Base-by-base conservation (phyloP, 208 protist genomes). In the Leishmania arabica region DNA sequence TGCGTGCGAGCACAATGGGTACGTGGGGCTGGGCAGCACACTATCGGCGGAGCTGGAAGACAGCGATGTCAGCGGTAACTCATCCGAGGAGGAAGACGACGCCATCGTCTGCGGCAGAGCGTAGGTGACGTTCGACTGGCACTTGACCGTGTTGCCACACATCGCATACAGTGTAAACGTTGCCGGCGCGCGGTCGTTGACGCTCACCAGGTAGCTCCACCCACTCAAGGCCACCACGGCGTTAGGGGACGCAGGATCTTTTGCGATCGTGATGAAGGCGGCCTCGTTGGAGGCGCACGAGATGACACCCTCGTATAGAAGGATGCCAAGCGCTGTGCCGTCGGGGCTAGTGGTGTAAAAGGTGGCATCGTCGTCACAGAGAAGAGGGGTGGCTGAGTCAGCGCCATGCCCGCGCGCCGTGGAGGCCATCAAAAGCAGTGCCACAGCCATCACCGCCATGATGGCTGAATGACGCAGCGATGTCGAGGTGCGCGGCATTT, bases 121-220 rank as follows among this genome's bases (percentile, higher is more conserved):
- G 47, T 45, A 37, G 53, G 73, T 54, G 72, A 69, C 8, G 47
- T 42, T 62, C 19, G 88, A 85, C 65, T 88, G 81, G 73, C 91
- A 95, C 45, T 88, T 40, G 65, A 89, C 81, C 19, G 77, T 71
- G 1, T 34, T 60, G 42, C 78, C 83, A 60, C 88, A 94, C 49
- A 85, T 75, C 11, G 89, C 91, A 47, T 86, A 79, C 3, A 91
- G 58, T 31, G 85, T 88, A 69, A 95, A 88, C 31, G 76, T 81
- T 21, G 56, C 60, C 53, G 49, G 66, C 19, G 27, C 81, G 45
- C 77, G 19, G 82, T 75, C 11, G 72, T 84, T 83, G 0, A 86
- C 72, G 27, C 76, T 75, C 49, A 85, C 71, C 37, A 86, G 31
- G 83, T 89, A 95, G 9, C 42, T 79, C 91, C 91, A 95, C 11